Evolutionary conservation across 257 asterid genomes (phyloP), one percentile per base, ranked within the genome.

Genomic region (Forsythia suspensa): DNA sequence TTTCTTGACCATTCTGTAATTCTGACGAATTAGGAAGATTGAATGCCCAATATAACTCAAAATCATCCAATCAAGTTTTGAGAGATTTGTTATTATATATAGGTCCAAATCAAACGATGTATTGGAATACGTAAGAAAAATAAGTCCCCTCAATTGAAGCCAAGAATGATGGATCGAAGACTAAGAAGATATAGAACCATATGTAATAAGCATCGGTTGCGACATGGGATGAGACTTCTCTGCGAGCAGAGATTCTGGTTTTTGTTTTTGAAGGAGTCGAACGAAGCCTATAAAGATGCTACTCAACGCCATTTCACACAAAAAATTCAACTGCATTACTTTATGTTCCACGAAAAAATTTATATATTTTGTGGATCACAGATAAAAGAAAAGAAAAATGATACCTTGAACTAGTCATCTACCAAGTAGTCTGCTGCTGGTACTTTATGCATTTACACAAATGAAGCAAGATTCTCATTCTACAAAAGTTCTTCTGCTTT

Each of bases 401-500:
- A 10, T 7, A 21, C 37, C 6, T 59, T 21, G 66, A 57, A n/a
- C 36, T 59, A 7, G 36, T 6, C 37, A 21, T 61, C 68, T 24
- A 13, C 16, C 37, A 20, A 63, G 69, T 8, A 63, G 6, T 7
- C 24, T 24, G 24, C 39, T 3, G 18, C 15, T 63, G 12, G 68
- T 10, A 8, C 4, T 18, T 6, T 29, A n/a, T 55, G 65, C 65
- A 55, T n/a, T 1, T 3, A 55, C 3, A 76, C 63, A 24, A 57
- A 12, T 68, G 41, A 76, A 29, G 20, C 11, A 72, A 71, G 11
- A 65, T 63, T 36, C 76, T 41, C 68, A 43, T 74, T 65, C 84
- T 84, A 95, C 84, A 92, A 80, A 81, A 21, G 86, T 40, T 86
- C 90, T 82, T 92, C 95, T 4, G 96, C 98, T 20, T 77, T 76